Evolutionary conservation across 805 yeast genomes (phyloP), one percentile per base, ranked within the genome.

Genomic region (Wickerhamomyces subpelliculosus): DNA sequence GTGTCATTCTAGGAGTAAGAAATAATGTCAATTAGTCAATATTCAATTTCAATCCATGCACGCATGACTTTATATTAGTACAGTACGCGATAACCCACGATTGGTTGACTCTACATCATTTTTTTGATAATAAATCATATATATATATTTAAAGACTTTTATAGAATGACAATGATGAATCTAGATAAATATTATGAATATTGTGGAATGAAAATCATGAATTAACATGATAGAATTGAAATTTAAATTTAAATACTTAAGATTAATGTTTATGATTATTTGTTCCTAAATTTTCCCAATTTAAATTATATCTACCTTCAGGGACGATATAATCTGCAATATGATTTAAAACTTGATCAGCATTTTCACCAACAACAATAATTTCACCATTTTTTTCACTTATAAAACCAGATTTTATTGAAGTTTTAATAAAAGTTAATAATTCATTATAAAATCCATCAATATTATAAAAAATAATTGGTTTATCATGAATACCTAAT

Each of bases 401-500:
- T 40, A 87, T 80, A 51, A 86, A 86, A 4, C 88, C 90, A 30
- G 68, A 64, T 12, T 66, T 57, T 32, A 83, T 75, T 8, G 89
- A 70, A 40, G 70, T 75, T 24, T 67, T 58, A 42, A 87, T 64
- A 49, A 85, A 86, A 35, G 57, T 62, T 47, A 86, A 60, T 40
- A 86, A 69, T 26, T 73, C 75, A 57, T 86, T 87, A 58, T 74
- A 87, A 58, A 84, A 87, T 0, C 95, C 96, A 60, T 82, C 70
- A 38, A 81, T 70, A 61, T 87, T 87, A 62, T 78, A 79, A 30
- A 87, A 54, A 13, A 87, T 80, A 51, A 87, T 77, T 22, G 96
- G 95, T 59, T 82, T 82, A 44, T 69, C 64, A 60, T 87, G 96
- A 47, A 87, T 86, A 25, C 89, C 93, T 51, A 87, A 69, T 66